Percentiles rank a stretch among this genome's conserved stretches.
These are phyloP conservation scores for Primulina tabacum DNA, from an alignment of 257 asterid species.

Conservation along the genomic window DNA sequence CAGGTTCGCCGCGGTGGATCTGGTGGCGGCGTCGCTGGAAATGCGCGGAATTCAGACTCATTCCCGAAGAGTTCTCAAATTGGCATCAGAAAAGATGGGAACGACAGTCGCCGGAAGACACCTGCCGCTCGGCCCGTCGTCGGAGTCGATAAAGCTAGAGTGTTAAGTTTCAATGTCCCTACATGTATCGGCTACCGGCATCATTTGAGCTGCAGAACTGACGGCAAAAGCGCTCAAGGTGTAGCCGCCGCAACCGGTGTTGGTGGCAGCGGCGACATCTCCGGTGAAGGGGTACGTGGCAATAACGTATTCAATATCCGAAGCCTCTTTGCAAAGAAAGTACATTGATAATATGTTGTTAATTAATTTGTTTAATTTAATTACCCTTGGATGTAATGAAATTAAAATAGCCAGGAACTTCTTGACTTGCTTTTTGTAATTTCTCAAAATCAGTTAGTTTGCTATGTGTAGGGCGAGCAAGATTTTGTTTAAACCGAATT, in stretches of 20 bases:
- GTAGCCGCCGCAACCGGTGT: conserved; percentile 21
- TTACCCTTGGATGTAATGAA: no score
- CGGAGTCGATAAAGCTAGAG: conserved; percentile 40
- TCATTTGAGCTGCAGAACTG: conserved; percentile 59
- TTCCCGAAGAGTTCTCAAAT: conserved; percentile 31
- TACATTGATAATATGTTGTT: conserved; percentile 31
- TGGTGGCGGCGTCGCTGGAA: no score
- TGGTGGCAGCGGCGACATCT: conserved; percentile 27
- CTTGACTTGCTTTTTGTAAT: no score
- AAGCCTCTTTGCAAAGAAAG: conserved; percentile 79
- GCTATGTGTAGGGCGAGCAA: no score
- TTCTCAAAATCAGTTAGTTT: no score
- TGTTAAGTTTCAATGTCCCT: conserved; percentile 64
- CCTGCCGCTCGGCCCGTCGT: conserved; percentile 25
- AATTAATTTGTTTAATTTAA: no score
- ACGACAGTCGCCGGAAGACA: conserved; percentile 45
- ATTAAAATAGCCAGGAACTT: no score
- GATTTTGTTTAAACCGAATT: no score
- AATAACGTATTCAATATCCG: conserved; percentile 57
- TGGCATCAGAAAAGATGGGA: conserved; percentile 30
- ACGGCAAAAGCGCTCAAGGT: conserved; percentile 28
- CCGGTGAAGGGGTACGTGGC: conserved; percentile 72
- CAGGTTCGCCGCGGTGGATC: no score
- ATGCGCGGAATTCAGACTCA: no score
- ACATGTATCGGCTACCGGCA: conserved; percentile 74